Conservation (phyloP, 768 basidiomycete species). For the Auriscalpium vulgare region DNA sequence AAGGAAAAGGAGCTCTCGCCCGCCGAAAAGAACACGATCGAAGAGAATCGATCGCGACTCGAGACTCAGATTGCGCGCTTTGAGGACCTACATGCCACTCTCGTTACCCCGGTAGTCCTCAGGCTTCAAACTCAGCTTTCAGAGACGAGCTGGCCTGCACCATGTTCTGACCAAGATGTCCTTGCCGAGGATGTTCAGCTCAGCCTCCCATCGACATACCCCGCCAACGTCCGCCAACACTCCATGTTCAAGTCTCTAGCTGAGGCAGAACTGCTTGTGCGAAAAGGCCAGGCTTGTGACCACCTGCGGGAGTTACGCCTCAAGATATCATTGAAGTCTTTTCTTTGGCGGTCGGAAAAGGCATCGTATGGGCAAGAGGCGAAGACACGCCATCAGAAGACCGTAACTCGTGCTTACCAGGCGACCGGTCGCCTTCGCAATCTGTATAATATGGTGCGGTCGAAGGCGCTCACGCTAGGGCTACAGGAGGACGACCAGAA, state of each 20-base stretch:
- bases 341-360: neutral
- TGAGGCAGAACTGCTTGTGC: neutral
- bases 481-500: neutral
- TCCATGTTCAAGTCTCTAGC: neutral
- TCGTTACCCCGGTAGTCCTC: neutral
- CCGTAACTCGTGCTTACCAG: neutral
- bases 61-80: neutral
- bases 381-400: neutral
- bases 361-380: neutral
- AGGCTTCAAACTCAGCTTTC: neutral
- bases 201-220: neutral
- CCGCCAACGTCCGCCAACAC: neutral
- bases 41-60: neutral
- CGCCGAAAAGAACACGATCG: neutral
- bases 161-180: neutral
- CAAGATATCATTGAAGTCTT: neutral
- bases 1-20: neutral
- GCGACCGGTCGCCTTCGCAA: neutral
- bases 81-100: neutral
- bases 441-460: neutral
- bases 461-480: neutral
- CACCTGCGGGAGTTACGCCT: neutral
- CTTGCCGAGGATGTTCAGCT: neutral
- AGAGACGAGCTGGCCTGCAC: neutral
- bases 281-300: neutral